These are phyloP conservation scores for Pilaira anomala DNA, from an alignment of 192 early-diverging fungal species.

Conservation along the genomic window DNA sequence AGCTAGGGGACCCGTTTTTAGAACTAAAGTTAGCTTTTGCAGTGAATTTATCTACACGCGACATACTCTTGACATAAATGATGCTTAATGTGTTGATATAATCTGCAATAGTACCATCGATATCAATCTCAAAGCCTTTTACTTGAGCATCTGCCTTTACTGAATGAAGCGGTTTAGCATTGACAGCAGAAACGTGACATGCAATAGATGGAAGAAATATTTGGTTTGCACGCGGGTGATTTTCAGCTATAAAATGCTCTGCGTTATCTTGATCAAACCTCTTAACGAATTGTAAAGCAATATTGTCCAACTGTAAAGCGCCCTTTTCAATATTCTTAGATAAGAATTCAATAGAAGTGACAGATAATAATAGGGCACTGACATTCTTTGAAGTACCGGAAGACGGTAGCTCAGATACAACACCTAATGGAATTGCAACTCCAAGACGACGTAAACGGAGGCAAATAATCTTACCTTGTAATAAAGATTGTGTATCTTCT, in stretches of 20 bases:
- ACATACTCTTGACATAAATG: slow-evolving; percentile 61
- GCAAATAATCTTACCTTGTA: slow-evolving; percentile 49
- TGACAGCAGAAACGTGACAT: slow-evolving; percentile 44
- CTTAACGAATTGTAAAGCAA: slow-evolving; percentile 68
- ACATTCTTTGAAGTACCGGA: slow-evolving; percentile 5
- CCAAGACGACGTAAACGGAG: slow-evolving; percentile 56
- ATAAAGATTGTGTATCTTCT: slow-evolving; percentile 49
- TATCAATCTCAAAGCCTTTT: slow-evolving; percentile 69
- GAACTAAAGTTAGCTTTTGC: slow-evolving; percentile 21
- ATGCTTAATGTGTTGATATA: slow-evolving; percentile 61
- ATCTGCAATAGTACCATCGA: slow-evolving; percentile 63
- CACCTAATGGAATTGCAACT: slow-evolving; percentile 58
- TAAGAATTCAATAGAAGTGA: slow-evolving; percentile 52
- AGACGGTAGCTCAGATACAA: neutral
- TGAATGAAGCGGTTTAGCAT: slow-evolving; percentile 33
- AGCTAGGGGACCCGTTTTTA: neutral
- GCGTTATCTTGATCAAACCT: slow-evolving; percentile 59
- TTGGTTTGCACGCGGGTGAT: slow-evolving; percentile 54
- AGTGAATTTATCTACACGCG: slow-evolving; percentile 50
- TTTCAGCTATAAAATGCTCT: slow-evolving; percentile 50
- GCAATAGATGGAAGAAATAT: slow-evolving; percentile 50
- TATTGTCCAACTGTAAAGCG: slow-evolving; percentile 50
- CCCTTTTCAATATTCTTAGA: slow-evolving; percentile 59
- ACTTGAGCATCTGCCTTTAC: slow-evolving; percentile 56
- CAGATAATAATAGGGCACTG: slow-evolving; percentile 63